Conservation (phyloP, 768 basidiomycete genomes). For the Atractiella rhizophila region DNA sequence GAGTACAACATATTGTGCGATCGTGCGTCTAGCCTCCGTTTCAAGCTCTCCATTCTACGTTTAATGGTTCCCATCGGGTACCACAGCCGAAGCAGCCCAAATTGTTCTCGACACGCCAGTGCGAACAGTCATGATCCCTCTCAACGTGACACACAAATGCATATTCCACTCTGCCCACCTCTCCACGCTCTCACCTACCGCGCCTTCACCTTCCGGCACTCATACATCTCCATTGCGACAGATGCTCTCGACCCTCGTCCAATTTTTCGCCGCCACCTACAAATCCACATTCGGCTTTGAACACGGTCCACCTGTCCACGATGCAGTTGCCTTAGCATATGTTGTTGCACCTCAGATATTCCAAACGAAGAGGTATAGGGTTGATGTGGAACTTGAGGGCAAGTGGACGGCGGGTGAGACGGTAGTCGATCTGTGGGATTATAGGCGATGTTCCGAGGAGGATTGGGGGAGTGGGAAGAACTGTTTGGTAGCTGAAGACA, state of each 20-base stretch:
- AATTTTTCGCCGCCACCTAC: conserved; percentile 41
- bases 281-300: conserved; percentile 50
- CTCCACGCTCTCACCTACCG: conserved; percentile 22
- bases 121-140: conserved; percentile 24
- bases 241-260: conserved; percentile 47
- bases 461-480: conserved; percentile 57
- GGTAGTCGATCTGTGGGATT: conserved; percentile 50
- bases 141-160: conserved; percentile 69
- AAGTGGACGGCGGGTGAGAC: conserved; percentile 48
- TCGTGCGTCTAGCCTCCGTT: conserved; percentile 19
- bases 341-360: conserved; percentile 46
- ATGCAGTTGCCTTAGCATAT: conserved; percentile 57
- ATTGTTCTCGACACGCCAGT: conserved; percentile 51
- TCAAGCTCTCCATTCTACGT: not conserved
- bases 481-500: conserved; percentile 38
- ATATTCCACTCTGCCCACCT: conserved; percentile 38
- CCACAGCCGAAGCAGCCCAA: conserved; percentile 60
- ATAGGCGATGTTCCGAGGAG: conserved; percentile 21
- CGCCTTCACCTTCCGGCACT: conserved; percentile 15
- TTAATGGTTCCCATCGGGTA: conserved; percentile 52
- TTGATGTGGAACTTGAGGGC: conserved; percentile 56
- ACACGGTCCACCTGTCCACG: conserved; percentile 69
- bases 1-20: conserved; percentile 66
- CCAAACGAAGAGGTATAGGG: conserved; percentile 35
- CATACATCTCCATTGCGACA: conserved; percentile 35